These are phyloP conservation scores for Aspergillus puulaauensis DNA, from an alignment of 2,329 filamentous ascomycete species.

Conservation along the genomic window DNA sequence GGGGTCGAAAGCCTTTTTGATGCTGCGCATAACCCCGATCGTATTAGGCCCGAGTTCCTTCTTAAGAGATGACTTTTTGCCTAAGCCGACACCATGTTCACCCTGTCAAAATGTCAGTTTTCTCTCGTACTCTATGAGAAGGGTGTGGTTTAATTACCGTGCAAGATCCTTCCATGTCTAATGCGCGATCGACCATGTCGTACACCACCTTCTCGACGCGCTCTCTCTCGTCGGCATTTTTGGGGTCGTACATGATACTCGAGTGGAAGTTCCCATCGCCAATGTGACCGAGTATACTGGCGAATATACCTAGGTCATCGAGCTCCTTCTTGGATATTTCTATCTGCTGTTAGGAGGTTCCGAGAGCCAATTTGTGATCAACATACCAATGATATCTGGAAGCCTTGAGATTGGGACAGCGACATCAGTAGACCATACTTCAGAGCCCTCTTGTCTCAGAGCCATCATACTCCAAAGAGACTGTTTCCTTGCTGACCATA, in stretches of 20 bases:
- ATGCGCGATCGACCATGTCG: conserved; percentile 84
- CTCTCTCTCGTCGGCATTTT: conserved; percentile 65
- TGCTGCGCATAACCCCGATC: conserved; percentile 76
- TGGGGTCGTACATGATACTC: conserved; percentile 81
- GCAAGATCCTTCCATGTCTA: conserved; percentile 93
- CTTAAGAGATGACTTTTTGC: conserved; percentile 77
- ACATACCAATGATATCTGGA: conserved; percentile 60
- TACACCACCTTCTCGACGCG: conserved; percentile 80
- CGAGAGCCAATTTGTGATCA: not conserved
- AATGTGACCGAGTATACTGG: conserved; percentile 84
- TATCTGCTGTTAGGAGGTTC: conserved; percentile 29
- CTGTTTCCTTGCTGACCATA: conserved; percentile 63
- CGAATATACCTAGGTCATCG: conserved; percentile 81
- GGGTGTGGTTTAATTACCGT: conserved; percentile 50
- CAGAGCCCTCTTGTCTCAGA: conserved; percentile 54
- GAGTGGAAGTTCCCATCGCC: conserved; percentile 95
- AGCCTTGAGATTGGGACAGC: conserved; percentile 61
- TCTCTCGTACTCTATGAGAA: not conserved
- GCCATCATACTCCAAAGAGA: conserved; percentile 62
- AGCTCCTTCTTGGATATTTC: conserved; percentile 88
- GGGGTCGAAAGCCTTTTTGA: conserved; percentile 82
- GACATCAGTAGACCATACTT: conserved; percentile 63
- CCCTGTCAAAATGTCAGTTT: conserved; percentile 45
- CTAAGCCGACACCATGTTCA: conserved; percentile 82
- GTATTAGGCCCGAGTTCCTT: conserved; percentile 80